These are phyloP conservation scores for Penicillium hesseltinei DNA, from an alignment of 2,329 filamentous ascomycete species.

Conservation along the genomic window DNA sequence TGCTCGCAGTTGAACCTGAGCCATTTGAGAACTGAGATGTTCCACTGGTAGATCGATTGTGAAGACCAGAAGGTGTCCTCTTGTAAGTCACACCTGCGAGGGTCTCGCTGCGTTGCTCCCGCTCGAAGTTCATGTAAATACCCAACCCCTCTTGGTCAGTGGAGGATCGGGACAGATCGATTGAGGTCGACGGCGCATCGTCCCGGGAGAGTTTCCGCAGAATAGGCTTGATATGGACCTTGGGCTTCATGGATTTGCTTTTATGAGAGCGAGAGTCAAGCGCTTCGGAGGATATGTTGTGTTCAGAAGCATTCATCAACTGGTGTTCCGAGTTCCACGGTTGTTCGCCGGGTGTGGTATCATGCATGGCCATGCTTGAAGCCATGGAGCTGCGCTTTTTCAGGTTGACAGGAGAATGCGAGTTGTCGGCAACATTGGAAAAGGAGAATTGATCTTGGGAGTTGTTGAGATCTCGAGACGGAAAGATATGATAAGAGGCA, in stretches of 20 bases:
- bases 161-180: constrained; percentile 56
- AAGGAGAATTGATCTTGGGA: constrained; percentile 14
- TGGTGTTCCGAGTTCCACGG: constrained; percentile 13
- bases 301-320: constrained; percentile 6
- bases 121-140: constrained; percentile 45
- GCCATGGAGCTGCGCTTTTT: constrained; percentile 12
- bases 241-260: constrained; percentile 26
- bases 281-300: constrained; percentile 15
- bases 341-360: constrained; percentile 10
- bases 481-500: constrained; percentile 8
- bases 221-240: constrained; percentile 55
- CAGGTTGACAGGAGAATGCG: constrained; percentile 6
- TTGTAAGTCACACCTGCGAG: constrained; percentile 34
- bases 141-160: constrained; percentile 59
- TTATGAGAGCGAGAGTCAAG: constrained; percentile 22
- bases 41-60: constrained; percentile 55
- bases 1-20: constrained; percentile 46
- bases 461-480: constrained; percentile 9
- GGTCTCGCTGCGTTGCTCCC: constrained; percentile 41
- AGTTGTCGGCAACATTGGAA: constrained; percentile 16
- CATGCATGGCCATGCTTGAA: constrained; percentile 12
- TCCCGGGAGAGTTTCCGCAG: constrained; percentile 53
- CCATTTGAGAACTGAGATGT: constrained; percentile 54
- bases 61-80: constrained; percentile 44
- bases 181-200: constrained; percentile 47